Evolutionary conservation across 345 rosid genomes (phyloP).

Genomic region (Schrenkiella parvula): DNA sequence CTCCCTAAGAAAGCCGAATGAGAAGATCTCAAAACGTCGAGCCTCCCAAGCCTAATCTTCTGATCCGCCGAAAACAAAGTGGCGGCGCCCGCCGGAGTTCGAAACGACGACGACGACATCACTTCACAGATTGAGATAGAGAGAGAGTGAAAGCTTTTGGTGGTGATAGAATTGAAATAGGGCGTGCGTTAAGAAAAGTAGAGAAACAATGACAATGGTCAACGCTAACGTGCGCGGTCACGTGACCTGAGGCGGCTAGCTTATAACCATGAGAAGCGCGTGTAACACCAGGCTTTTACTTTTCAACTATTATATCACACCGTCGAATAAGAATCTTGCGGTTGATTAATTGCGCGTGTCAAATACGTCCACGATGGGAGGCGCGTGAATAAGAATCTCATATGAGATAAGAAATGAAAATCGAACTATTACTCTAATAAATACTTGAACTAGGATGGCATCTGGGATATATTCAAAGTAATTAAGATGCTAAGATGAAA

Average conservation of each 20-base stretch:
- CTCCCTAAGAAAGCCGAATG: slow-evolving; percentile 40
- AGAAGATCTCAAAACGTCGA: slow-evolving; percentile 53
- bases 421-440: slow-evolving; percentile 8
- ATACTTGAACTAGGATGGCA: slow-evolving; percentile 39
- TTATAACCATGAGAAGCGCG: background rate
- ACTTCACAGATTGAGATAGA: background rate
- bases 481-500: background rate
- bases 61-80: slow-evolving; percentile 39
- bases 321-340: slow-evolving; percentile 17
- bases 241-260: slow-evolving; percentile 37
- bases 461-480: slow-evolving; percentile 18
- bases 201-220: background rate
- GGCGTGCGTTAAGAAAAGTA: slow-evolving; percentile 10
- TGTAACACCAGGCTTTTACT: slow-evolving; percentile 4
- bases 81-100: slow-evolving; percentile 45
- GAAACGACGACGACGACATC: slow-evolving; percentile 67
- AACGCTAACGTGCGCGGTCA: slow-evolving; percentile 46
- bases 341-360: background rate
- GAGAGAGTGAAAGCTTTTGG: slow-evolving; percentile 2
- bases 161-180: slow-evolving; percentile 12
- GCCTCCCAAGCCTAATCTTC: slow-evolving; percentile 42
- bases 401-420: background rate
- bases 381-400: slow-evolving; percentile 15
- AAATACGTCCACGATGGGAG: background rate
- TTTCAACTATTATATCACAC: background rate